phyloP scores from a whole-genome alignment of 1,139 yeast species.

The Pichia terricola region DNA sequence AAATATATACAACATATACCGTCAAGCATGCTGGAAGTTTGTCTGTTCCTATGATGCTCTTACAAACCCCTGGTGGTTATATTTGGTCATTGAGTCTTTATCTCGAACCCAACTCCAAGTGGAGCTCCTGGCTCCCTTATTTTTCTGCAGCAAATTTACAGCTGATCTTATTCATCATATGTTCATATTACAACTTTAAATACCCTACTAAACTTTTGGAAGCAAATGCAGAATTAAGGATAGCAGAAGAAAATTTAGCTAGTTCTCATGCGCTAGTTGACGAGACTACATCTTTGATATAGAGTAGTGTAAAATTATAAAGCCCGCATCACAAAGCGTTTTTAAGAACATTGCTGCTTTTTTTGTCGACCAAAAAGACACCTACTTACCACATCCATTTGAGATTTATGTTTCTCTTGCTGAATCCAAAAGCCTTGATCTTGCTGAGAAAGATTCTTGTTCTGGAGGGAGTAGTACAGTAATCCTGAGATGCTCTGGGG shows the following conservation, averaged over 20 bases:
- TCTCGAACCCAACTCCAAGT: constrained; percentile 64
- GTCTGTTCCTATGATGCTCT: constrained; percentile 72
- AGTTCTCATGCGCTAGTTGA: not conserved
- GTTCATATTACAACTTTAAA: constrained; percentile 33
- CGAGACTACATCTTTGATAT: constrained; percentile 7
- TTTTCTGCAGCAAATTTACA: constrained; percentile 66
- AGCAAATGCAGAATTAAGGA: constrained; percentile 22
- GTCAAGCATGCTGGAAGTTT: constrained; percentile 75
- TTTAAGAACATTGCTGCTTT: no score
- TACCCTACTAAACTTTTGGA: constrained; percentile 21
- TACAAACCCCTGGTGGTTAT: constrained; percentile 88
- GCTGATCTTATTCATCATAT: constrained; percentile 41
- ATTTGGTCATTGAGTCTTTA: constrained; percentile 65
- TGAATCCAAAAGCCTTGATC: no score
- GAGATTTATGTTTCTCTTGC: no score
- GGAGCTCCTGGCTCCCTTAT: constrained; percentile 86
- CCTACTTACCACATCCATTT: no score
- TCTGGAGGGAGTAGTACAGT: no score
- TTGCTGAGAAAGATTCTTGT: no score
- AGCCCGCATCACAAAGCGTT: no score
- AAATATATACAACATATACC: constrained; percentile 57
- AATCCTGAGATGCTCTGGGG: no score
- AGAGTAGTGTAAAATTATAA: no score
- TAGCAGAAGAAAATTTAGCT: constrained; percentile 15
- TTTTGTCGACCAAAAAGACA: no score